A percentile compares a stretch with the other conserved stretches of the same genome.
Conservation (phyloP, 2,329 filamentous ascomycete species). For the Coleophoma crateriformis region DNA sequence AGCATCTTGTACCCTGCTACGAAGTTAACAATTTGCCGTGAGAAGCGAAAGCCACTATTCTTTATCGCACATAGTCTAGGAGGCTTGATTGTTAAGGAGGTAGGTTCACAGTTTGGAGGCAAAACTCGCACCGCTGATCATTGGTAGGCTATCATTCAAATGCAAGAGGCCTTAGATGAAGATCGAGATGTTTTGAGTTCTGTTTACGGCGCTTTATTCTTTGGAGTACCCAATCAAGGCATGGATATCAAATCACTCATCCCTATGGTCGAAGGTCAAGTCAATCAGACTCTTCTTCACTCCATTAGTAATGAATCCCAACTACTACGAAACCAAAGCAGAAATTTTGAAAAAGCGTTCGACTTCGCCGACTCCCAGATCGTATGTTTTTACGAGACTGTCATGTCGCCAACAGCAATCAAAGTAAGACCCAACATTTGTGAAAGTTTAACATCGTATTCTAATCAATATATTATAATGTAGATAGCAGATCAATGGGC, state of each 20-base stretch:
- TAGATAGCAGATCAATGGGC: too few species aligned
- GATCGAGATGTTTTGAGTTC: neutral
- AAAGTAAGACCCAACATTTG: too few species aligned
- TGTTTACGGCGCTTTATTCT: slow-evolving; percentile 13
- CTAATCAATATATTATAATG: too few species aligned
- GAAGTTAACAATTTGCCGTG: too few species aligned
- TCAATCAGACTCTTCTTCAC: slow-evolving; percentile 1
- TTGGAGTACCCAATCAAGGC: slow-evolving; percentile 14
- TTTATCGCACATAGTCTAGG: too few species aligned
- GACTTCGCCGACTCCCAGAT: too few species aligned
- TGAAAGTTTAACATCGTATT: too few species aligned
- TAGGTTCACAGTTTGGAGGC: neutral
- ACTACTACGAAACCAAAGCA: slow-evolving; percentile 10
- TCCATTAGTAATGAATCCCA: neutral
- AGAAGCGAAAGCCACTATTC: too few species aligned
- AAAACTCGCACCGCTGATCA: neutral
- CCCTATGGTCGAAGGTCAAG: slow-evolving; percentile 10
- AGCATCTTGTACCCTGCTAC: too few species aligned
- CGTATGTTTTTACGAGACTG: too few species aligned
- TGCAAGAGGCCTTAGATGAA: neutral
- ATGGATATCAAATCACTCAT: slow-evolving; percentile 15
- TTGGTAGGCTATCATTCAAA: neutral
- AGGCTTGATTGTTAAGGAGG: too few species aligned
- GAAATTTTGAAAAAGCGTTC: neutral
- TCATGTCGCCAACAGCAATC: too few species aligned